A percentile compares a stretch with the other conserved stretches of the same genome.
Conservation (phyloP, 176 grass and related monocot genomes). For the Triticum aestivum region IWGSC_CS_RefSeq_v2.1 NC_057801.1:601783832-601784331, state of each 20-base stretch:
- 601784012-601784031: slow-evolving; percentile 93
- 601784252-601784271: neutral
- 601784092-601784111: slow-evolving; percentile 93
- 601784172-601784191: slow-evolving; percentile 8
- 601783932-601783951: slow-evolving; percentile 39
- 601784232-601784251: neutral
- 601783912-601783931: neutral
- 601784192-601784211: neutral
- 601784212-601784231: neutral
- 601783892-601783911: neutral
- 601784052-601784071: slow-evolving; percentile 95
- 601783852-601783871: slow-evolving; percentile 1
- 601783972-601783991: slow-evolving; percentile 9
- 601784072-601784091: slow-evolving; percentile 97
- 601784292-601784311: slow-evolving; percentile 3
- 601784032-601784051: slow-evolving; percentile 93
- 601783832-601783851: neutral
- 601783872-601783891: neutral
- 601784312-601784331: neutral
- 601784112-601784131: slow-evolving; percentile 77
- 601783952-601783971: slow-evolving; percentile 21
- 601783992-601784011: slow-evolving; percentile 39
- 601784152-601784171: neutral
- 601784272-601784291: neutral
- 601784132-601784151: slow-evolving; percentile 53